Percentiles rank a stretch among this genome's conserved stretches.
Conservation (phyloP, 306 rosid species). For the Cucumis hystrix region DNA sequence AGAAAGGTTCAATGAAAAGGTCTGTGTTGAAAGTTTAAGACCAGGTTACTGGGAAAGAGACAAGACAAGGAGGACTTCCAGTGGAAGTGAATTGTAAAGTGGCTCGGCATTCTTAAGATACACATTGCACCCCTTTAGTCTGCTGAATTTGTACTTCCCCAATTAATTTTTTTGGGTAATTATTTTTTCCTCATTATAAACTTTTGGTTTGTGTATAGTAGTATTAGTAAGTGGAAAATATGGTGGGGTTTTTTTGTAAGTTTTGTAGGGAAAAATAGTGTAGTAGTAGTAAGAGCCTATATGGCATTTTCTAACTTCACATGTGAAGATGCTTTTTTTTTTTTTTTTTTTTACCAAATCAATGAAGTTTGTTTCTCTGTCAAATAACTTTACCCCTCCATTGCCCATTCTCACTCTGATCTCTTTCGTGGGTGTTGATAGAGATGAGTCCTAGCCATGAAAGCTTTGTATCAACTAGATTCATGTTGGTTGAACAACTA, state of each 20-base stretch:
- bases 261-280: constrained; percentile 26
- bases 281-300: constrained; percentile 11
- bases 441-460: not conserved
- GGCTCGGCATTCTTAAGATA: constrained; percentile 8
- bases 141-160: constrained; percentile 11
- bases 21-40: constrained; percentile 46
- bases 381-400: not conserved
- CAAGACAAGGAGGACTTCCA: constrained; percentile 34
- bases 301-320: not conserved
- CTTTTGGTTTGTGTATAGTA: constrained; percentile 58
- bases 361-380: not conserved
- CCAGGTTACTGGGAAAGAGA: constrained; percentile 57
- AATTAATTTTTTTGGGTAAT: constrained; percentile 17
- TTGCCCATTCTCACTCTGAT: not conserved
- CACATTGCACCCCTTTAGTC: not conserved
- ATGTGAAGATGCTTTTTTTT: not conserved
- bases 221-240: constrained; percentile 19
- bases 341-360: not conserved
- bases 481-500: too few relatives aligned
- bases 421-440: not conserved
- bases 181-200: not conserved
- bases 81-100: constrained; percentile 38
- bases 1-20: constrained; percentile 65
- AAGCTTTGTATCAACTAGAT: not conserved
- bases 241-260: constrained; percentile 22